phyloP scores from a whole-genome alignment of 371 early-diverging fungal genomes.

The Mortierella sp. region DNA sequence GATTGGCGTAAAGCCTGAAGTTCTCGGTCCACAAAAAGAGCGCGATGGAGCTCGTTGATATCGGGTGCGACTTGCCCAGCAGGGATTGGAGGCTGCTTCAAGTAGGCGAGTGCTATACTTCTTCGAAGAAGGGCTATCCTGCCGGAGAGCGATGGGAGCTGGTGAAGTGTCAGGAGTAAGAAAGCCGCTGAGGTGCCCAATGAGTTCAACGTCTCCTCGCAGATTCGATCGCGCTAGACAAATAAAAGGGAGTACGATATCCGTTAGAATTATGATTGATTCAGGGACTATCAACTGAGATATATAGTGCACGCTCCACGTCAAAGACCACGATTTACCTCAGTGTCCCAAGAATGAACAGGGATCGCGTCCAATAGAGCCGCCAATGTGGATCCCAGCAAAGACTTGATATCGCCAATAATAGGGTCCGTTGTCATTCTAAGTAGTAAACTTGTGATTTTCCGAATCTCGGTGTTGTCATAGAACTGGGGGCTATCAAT shows the following conservation, averaged over 20 bases:
- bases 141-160: constrained; percentile 31
- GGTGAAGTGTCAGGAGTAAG: constrained; percentile 28
- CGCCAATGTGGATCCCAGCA: constrained; percentile 31
- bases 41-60: constrained; percentile 40
- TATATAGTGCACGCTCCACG: neutral
- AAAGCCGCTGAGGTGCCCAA: constrained; percentile 46
- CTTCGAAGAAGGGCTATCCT: constrained; percentile 37
- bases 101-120: constrained; percentile 37
- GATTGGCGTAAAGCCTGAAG: constrained; percentile 30
- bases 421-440: constrained; percentile 55
- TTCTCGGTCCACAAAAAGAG: constrained; percentile 36
- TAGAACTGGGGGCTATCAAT: constrained; percentile 41
- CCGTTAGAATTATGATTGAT: neutral
- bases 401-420: constrained; percentile 48
- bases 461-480: constrained; percentile 25
- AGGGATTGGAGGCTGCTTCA: constrained; percentile 28
- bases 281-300: no score
- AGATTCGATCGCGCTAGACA: constrained; percentile 27
- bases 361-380: constrained; percentile 45
- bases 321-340: constrained; percentile 13
- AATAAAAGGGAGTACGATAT: neutral
- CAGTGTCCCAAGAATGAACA: constrained; percentile 22
- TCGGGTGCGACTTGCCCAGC: constrained; percentile 23
- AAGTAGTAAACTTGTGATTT: constrained; percentile 29
- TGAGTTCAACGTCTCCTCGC: constrained; percentile 23